Base-by-base conservation (phyloP, 352 stramenopile species). In the Phytophthora podocarpi region DNA sequence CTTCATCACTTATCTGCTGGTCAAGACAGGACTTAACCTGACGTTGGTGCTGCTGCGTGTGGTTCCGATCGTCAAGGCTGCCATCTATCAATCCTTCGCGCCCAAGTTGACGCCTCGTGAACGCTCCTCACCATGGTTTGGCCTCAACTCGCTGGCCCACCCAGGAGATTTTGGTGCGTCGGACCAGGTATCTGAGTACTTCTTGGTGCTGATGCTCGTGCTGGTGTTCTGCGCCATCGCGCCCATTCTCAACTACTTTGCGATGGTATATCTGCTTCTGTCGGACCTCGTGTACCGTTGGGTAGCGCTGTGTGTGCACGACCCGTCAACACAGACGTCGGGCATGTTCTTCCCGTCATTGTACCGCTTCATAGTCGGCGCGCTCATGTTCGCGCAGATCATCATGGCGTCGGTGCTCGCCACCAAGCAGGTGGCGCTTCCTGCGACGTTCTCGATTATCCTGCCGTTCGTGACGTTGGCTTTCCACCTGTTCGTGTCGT, bases 81-180 rank as follows among this genome's bases (percentile, higher is more conserved):
- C 70, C n/a, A 87, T 95, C 56, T 95, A 95, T 67, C 59, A 89
- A 55, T 31, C 64, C 8, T 76, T 93, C 31, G 86, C 86, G 1
- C 86, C 86, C 6, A 95, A 95, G 64, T 53, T 91, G n/a, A 95
- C 86, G 6, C 82, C 86, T 37, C 82, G 84, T 11, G 72, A 95
- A 56, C 86, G 82, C 11, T 65, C 73, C 4, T 83, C 76, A 2
- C 53, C 83, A 8, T 95, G 83, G 80, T 82, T 93, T 51, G 84
- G 86, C 0, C 77, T 95, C 36, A 59, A 68, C 5, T 84, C 86
- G 8, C 52, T 93, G 20, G 74, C 72, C 0, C 55, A 82, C 15
- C 80, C 86, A 10, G 86, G 84, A 4, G 65, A 88, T 59, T 90
- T 91, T 53, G 63, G 71, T 15, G 70, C 67, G 5, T 84, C 76